Evolutionary conservation across 306 rosid genomes (phyloP), one percentile per base, ranked within the genome.

Genomic region (Cucumis hystrix): DNA sequence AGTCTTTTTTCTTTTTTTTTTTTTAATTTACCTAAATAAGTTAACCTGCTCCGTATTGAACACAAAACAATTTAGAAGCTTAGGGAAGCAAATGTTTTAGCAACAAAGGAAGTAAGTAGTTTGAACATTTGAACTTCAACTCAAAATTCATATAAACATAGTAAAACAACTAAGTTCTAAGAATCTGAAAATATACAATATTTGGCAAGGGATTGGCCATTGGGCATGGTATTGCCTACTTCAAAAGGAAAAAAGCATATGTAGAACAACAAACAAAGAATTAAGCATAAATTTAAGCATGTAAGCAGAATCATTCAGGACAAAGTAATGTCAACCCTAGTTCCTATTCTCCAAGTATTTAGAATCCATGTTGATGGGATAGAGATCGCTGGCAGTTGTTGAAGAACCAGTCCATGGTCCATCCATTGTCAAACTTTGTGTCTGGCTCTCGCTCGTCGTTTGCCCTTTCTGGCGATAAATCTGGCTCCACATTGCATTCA

Each of bases 401-500:
- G 72, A 64, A 39, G 72, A 64, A 37, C 71, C 51, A 65, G 51
- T 65, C 72, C 72, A 65, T 4, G 72, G 72, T 37, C 72, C 72
- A 17, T 65, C 72, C 25, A 65, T 65, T 4, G 72, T 17, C 51
- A 37, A 17, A 18, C 72, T 65, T 65, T 65, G 72, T 3, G 72
- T 65, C 72, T 65, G 72, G 72, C 72, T 65, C 21, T 37, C 72
- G 15, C 51, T 23, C 7, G 51, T 65, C 15, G 43, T 8, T 72
- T 49, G 33, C 30, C 18, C 74, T 67, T 67, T 67, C 33, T n/a
- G 59, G 40, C 58, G 75, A 47, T 47, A 23, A 45, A 45, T 23
- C 12, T 54, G 75, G 55, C 17, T 78, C 79, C 82, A 60, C 73
- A 45, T 74, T 45, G 39, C 77, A 47, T n/a, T 23, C 18, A n/a